Percentiles rank a stretch among this genome's conserved stretches.
Conservation (phyloP, 192 early-diverging fungal genomes). For the Dispira parvispora region DNA sequence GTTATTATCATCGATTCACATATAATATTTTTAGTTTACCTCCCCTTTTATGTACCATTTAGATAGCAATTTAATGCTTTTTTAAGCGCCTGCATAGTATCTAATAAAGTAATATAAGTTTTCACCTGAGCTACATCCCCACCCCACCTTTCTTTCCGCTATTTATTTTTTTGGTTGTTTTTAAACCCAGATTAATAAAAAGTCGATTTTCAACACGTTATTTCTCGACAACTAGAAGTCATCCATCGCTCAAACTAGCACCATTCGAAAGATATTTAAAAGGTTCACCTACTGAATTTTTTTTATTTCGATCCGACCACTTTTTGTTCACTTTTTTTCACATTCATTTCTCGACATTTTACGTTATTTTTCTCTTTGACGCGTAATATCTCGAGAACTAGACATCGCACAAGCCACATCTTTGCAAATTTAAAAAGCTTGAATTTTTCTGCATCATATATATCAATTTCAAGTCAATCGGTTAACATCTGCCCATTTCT, state of each 20-base stretch:
- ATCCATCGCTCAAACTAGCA: constrained; percentile 4
- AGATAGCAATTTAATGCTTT: constrained; percentile 4
- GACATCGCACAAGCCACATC: constrained; percentile 4
- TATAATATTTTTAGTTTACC: constrained; percentile 4
- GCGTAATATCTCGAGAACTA: constrained; percentile 4
- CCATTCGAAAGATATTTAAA: constrained; percentile 4
- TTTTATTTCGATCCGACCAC: constrained; percentile 4
- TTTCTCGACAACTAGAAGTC: constrained; percentile 4
- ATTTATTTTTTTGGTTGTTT: constrained; percentile 4
- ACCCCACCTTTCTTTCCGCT: constrained; percentile 4
- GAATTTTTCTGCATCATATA: constrained; percentile 4
- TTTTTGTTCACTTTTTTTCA: constrained; percentile 4
- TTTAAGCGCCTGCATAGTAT: constrained; percentile 4
- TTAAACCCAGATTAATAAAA: constrained; percentile 4
- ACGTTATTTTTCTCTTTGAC: constrained; percentile 4
- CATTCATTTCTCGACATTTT: constrained; percentile 4
- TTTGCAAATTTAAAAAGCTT: constrained; percentile 4
- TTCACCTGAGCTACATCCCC: constrained; percentile 4
- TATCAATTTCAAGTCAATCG: constrained; percentile 4
- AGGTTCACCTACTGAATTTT: constrained; percentile 4
- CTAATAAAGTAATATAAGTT: constrained; percentile 4
- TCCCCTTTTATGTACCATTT: constrained; percentile 4
- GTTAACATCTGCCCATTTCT: constrained; percentile 4
- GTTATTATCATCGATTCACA: constrained; percentile 4
- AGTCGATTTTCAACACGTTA: constrained; percentile 4